Evolutionary conservation across 202 grass and related monocot genomes (phyloP), one percentile per base, ranked within the genome.

Genomic region (Tripidium arundinaceum): DNA sequence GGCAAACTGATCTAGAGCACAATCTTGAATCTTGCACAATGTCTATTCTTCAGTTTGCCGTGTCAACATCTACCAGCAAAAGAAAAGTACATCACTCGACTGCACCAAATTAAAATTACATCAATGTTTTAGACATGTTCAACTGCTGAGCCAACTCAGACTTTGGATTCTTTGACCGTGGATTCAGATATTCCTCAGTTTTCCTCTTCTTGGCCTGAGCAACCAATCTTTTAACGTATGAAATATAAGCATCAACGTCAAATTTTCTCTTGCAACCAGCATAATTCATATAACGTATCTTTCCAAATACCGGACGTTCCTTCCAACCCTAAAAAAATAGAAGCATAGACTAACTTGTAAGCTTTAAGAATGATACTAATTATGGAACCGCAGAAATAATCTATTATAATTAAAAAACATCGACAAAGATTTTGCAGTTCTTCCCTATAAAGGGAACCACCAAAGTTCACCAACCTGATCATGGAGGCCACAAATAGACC

Each of bases 241-340:
- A 85, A 49, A 98, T 89, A 66, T 98, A 98, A 49, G 83, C 89
- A 73, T 98, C 90, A 0, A 98, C 88, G 1, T 98, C 58, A 28
- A 98, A 98, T 84, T 98, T 94, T 87, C 91, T 98, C 75, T 94
- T 98, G 81, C 94, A 98, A 16, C 94, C 94, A 52, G 89, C 89
- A 7, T 87, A 98, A 58, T 94, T 98, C 94, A 94, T 98, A 86
- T 98, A 98, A 26, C 94, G 91, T 79, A 98, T 94, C 78, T 98
- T 98, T 39, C 94, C 94, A 84, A 98, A 98, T 68, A 98, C 76
- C 0, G 86, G 87, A 21, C 94, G 91, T 82, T 94, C 92, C 77
- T 98, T 98, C 94, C 94, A 98, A 27, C 94, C 94, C 94, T 98
- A 78, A 61, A 70, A 59, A 55, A 75, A 61, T 26, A 76, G 52